These are phyloP conservation scores for Aspergillus versicolor DNA, from an alignment of 2,329 filamentous ascomycete genomes.

Conservation along the genomic window DNA sequence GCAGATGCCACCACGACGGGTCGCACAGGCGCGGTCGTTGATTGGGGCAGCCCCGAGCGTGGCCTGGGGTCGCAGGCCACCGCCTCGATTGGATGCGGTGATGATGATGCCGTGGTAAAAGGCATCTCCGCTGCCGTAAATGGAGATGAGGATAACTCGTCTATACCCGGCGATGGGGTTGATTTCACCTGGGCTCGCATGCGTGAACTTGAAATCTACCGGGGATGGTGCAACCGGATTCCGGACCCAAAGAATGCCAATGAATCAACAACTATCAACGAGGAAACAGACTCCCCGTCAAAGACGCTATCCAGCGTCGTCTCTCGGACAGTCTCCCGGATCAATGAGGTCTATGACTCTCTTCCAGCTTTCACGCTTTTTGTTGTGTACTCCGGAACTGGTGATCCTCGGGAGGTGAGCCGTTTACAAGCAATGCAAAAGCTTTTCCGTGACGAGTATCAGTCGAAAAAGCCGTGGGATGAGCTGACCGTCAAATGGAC, in stretches of 20 bases:
- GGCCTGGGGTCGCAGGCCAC: constrained; percentile 59
- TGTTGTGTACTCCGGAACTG: constrained; percentile 64
- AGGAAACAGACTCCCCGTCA: constrained; percentile 14
- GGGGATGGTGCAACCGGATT: constrained; percentile 59
- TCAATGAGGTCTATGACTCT: constrained; percentile 54
- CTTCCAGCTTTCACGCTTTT: constrained; percentile 61
- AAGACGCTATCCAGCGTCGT: constrained; percentile 47
- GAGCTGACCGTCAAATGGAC: constrained; percentile 64
- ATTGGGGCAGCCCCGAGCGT: constrained; percentile 79
- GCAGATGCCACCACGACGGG: constrained; percentile 22
- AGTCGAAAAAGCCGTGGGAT: constrained; percentile 61
- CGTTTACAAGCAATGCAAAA: constrained; percentile 58
- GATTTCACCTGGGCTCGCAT: constrained; percentile 65
- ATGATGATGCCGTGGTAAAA: constrained; percentile 58
- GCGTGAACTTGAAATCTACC: constrained; percentile 59
- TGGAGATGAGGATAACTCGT: constrained; percentile 45
- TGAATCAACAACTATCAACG: constrained; percentile 32
- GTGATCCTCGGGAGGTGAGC: constrained; percentile 58
- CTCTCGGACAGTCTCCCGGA: constrained; percentile 50
- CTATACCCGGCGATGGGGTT: constrained; percentile 52
- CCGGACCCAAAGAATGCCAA: constrained; percentile 47
- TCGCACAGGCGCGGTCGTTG: constrained; percentile 63
- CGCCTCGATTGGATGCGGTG: constrained; percentile 56
- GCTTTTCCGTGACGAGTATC: constrained; percentile 57
- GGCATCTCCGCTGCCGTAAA: constrained; percentile 54